Conservation (phyloP, 176 grass and related monocot species). For the Paspalum vaginatum region DNA sequence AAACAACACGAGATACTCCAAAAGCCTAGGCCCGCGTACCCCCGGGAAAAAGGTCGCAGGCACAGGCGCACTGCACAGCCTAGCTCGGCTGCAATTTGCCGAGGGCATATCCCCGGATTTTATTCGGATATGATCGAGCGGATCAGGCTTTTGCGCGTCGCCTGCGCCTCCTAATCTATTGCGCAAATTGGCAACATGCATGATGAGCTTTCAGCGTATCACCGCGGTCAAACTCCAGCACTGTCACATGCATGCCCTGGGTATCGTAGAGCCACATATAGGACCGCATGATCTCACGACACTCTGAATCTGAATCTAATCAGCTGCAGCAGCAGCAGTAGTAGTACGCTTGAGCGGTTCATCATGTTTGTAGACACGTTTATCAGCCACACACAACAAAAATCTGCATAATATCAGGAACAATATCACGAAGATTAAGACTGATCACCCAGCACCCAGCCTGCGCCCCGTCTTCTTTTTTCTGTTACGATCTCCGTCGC, state of each 20-base stretch:
- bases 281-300: neutral
- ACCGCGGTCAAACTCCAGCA: neutral
- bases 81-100: too few species aligned
- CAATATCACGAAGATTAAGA: neutral
- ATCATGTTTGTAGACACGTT: too few species aligned
- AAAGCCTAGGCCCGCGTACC: too few species aligned
- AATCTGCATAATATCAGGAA: too few species aligned
- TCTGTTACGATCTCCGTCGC: slow-evolving; percentile 33
- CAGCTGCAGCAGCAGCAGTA: too few species aligned
- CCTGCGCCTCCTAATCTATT: neutral
- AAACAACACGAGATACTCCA: too few species aligned
- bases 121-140: slow-evolving; percentile 40
- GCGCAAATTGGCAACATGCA: slow-evolving; percentile 17
- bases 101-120: slow-evolving; percentile 27
- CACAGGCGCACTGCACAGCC: too few species aligned
- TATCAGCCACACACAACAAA: too few species aligned
- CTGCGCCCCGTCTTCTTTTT: neutral
- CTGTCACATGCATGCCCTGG: neutral
- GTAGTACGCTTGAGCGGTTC: too few species aligned
- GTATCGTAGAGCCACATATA: neutral
- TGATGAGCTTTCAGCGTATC: neutral
- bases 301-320: neutral
- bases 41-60: too few species aligned
- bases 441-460: neutral
- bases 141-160: slow-evolving; percentile 2